Percentiles rank a stretch among this genome's conserved stretches.
Conservation (phyloP, 306 rosid species). For the Lathyrus sativus region DNA sequence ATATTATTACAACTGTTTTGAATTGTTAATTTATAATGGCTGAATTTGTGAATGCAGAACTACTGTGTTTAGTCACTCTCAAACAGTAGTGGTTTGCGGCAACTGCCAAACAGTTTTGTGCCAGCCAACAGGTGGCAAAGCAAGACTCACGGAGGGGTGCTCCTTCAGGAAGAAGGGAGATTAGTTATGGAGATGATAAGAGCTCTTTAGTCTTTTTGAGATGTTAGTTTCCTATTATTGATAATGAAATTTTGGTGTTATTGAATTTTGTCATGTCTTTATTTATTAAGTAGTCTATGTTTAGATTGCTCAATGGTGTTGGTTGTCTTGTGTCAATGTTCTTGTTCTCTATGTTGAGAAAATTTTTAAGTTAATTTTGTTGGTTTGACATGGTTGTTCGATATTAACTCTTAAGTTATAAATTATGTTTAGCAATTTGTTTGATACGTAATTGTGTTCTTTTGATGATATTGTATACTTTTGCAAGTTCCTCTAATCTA, state of each 20-base stretch:
- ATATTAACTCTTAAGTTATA: neutral
- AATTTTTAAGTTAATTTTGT: conserved; percentile 24
- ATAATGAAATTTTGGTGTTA: conserved; percentile 31
- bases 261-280: neutral
- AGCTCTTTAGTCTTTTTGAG: conserved; percentile 15
- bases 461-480: neutral
- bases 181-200: conserved; percentile 11
- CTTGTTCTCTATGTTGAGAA: conserved; percentile 7
- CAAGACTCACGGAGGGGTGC: conserved; percentile 43
- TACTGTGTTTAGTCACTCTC: conserved; percentile 49
- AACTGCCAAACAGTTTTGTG: conserved; percentile 46
- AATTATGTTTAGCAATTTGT: conserved; percentile 8
- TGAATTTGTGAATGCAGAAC: conserved; percentile 40
- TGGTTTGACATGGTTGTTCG: conserved; percentile 10
- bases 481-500: neutral
- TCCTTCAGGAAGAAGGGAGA: conserved; percentile 50
- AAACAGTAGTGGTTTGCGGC: conserved; percentile 43
- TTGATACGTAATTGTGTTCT: neutral
- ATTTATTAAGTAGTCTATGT: conserved; percentile 24
- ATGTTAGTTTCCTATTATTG: conserved; percentile 15
- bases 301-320: conserved; percentile 1
- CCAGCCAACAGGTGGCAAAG: conserved; percentile 46
- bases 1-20: neutral
- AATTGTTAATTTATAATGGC: neutral
- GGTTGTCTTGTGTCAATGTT: too few species aligned